Evolutionary conservation across 768 basidiomycete genomes (phyloP).

Genomic region (Nevesoporus exiguus): DNA sequence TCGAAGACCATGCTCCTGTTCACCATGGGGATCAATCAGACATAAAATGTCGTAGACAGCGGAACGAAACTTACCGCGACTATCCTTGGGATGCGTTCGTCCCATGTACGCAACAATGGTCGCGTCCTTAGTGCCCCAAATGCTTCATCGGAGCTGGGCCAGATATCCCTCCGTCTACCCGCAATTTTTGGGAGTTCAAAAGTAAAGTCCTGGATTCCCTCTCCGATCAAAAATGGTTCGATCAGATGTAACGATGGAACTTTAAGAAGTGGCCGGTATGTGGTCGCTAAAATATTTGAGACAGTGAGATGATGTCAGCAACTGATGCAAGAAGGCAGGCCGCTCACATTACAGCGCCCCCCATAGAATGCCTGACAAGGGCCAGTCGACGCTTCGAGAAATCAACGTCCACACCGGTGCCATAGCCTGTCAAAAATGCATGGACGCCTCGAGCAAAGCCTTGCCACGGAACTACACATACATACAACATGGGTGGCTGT

Average conservation of each 20-base stretch:
- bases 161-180: not conserved
- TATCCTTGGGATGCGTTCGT: slow-evolving; percentile 3
- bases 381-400: slow-evolving; percentile 3
- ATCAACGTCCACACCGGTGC: slow-evolving; percentile 1
- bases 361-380: slow-evolving; percentile 1
- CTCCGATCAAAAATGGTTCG: not conserved
- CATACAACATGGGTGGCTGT: no score
- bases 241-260: slow-evolving; percentile 9
- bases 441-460: slow-evolving; percentile 1
- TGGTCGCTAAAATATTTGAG: not conserved
- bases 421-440: slow-evolving; percentile 1
- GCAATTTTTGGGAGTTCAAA: not conserved
- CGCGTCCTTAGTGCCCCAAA: not conserved
- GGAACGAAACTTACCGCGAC: not conserved
- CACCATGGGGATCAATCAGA: no score
- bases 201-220: not conserved
- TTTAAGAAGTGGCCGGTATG: not conserved
- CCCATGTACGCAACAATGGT: not conserved
- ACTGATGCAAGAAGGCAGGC: not conserved
- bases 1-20: slow-evolving; percentile 8
- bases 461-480: slow-evolving; percentile 2
- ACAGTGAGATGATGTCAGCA: not conserved
- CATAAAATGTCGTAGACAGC: no score
- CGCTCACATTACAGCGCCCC: not conserved
- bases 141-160: not conserved